Base-by-base conservation (phyloP, 805 yeast species). In the Yarrowia bubula region DNA sequence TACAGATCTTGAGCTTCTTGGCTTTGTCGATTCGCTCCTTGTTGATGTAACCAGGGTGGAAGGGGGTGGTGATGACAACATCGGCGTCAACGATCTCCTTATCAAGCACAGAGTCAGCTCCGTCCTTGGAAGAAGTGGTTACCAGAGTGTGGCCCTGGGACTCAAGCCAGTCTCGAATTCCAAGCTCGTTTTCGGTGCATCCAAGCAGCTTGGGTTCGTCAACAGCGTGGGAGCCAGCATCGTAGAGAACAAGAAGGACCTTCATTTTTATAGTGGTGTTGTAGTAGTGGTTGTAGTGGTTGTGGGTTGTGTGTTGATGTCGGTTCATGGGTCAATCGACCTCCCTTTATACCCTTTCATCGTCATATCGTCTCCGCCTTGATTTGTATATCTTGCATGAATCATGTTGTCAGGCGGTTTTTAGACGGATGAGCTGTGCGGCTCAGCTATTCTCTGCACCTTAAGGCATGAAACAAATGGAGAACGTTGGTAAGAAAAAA, bases 11-110 rank as follows among this genome's bases (percentile, higher is more conserved):
- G 76, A 88, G 80, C 35, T 65, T 86, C 73, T 85, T 84, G 31
- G 92, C 92, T 71, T 82, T 81, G 57, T 77, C 84, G 68, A 88
- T 80, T 70, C 92, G 81, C 69, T 84, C 86, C 67, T 79, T 79
- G 60, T 87, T 83, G 73, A 88, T 79, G 75, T 88, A 88, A 44
- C 85, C 92, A 4, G 93, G 92, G 76, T 82, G 89, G 81, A 88
- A 88, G 4, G 93, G 92, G 11, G 92, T 88, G 44, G 92, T 85
- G 75, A 89, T 88, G 71, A 89, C 83, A 61, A 89, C 80, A 70
- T 89, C 95, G 5, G 92, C 89, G 67, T 86, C 90, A 55, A 80
- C 82, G 72, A 89, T 81, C 68, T 87, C 80, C 71, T 81, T 78
- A 75, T 89, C 95, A 60, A 89, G 82, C 42, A 73, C 80, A 1